Evolutionary conservation across 768 basidiomycete species (phyloP), one percentile per base, ranked within the genome.

Genomic region (Suillus discolor): DNA sequence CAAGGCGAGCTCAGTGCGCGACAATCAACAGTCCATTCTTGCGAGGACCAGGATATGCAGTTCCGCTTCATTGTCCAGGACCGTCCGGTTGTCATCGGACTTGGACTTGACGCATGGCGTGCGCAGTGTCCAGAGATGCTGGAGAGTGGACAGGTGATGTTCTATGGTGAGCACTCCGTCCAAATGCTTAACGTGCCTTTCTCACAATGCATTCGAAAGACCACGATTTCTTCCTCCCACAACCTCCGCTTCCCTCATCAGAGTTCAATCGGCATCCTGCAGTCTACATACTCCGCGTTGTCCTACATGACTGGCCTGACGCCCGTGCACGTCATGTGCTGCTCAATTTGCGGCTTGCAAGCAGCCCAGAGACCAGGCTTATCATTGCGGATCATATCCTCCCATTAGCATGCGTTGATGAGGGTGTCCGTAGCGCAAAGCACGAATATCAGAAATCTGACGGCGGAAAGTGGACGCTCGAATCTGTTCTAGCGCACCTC

Each of bases 221-320:
- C 2, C 91, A 93, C 70, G 90, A 93, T 77, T 93, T 93, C 73
- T 93, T 93, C 73, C 83, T 80, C 5, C 83, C 86, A 0, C 92
- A 93, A 71, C 76, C 78, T 1, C 62, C 73, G 16, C 66, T 74
- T 4, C 84, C 84, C 2, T 51, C 57, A 36, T 62, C 62, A 49
- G 69, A 75, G 20, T 15, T 62, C 3, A 71, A 80, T 61, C 74
- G 70, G 64, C 69, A 84, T 62, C 81, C 89, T 66, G 84, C 89
- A 0, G 86, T 92, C 7, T 94, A 88, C 72, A 79, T 93, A 41
- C 79, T 92, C 38, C 85, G 91, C 28, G 87, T 88, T 23, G 84
- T 92, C 45, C 79, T 91, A 41, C 92, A 94, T 69, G 92, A 94
- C 71, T 93, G 92, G 91, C 87, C 90, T 1, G 89, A 93, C 67